Percentiles rank a stretch among this genome's conserved stretches.
phyloP scores from a whole-genome alignment of 2,329 filamentous ascomycete species.

The Bisporella sp. region DNA sequence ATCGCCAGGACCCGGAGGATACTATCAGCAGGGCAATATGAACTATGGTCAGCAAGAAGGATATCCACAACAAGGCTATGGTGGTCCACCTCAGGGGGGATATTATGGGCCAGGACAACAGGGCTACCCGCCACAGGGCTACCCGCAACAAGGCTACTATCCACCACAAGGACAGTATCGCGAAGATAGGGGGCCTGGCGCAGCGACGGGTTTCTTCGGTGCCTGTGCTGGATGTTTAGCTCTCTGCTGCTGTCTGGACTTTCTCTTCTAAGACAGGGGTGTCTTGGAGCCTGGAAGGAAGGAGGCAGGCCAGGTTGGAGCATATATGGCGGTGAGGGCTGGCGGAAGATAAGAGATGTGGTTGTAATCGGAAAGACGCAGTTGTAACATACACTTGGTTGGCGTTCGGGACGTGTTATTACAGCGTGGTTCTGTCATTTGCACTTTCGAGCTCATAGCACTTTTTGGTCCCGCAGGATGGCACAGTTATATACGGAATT shows the following conservation, averaged over 20 bases:
- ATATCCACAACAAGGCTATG: conserved; percentile 10
- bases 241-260: conserved; percentile 45
- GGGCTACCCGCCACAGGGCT: conserved; percentile 11
- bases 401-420: too few relatives aligned
- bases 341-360: too few relatives aligned
- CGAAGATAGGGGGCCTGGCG: conserved; percentile 25
- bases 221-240: conserved; percentile 36
- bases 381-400: too few relatives aligned
- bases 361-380: too few relatives aligned
- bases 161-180: conserved; percentile 33
- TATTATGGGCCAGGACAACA: conserved; percentile 8
- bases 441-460: too few relatives aligned
- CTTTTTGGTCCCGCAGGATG: too few relatives aligned
- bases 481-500: too few relatives aligned
- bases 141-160: conserved; percentile 19
- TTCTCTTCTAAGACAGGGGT: conserved; percentile 33
- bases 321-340: too few relatives aligned
- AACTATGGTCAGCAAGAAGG: conserved; percentile 14
- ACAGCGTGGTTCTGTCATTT: too few relatives aligned
- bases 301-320: too few relatives aligned
- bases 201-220: conserved; percentile 32
- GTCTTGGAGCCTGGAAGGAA: not conserved
- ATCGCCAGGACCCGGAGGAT: conserved; percentile 11
- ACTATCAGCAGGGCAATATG: conserved; percentile 19
- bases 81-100: conserved; percentile 5